A percentile compares a stretch with the other conserved stretches of the same genome.
These are phyloP conservation scores for Ceratocystis smalleyi DNA, from an alignment of 2,329 filamentous ascomycete genomes.

Conservation along the genomic window DNA sequence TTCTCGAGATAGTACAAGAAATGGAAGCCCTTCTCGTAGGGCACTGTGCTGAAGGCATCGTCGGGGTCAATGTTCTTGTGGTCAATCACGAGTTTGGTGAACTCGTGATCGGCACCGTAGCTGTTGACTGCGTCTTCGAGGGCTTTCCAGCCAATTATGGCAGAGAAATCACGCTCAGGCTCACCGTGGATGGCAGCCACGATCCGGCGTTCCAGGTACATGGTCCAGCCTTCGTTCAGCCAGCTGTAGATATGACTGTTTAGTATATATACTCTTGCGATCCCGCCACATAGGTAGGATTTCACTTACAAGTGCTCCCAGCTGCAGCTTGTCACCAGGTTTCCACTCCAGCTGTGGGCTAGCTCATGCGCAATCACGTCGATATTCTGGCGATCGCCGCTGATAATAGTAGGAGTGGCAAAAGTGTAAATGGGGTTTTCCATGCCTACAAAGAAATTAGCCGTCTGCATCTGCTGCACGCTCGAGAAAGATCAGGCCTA, in stretches of 20 bases:
- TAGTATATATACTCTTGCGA: background rate
- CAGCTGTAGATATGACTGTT: conserved; percentile 30
- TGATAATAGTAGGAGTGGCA: conserved; percentile 86
- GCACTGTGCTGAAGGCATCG: conserved; percentile 81
- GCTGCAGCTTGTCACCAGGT: conserved; percentile 60
- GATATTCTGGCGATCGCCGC: conserved; percentile 76
- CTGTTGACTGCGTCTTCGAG: conserved; percentile 65
- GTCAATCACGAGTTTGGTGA: conserved; percentile 78
- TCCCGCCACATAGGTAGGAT: background rate
- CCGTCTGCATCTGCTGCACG: background rate
- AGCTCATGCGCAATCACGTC: conserved; percentile 89
- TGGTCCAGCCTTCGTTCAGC: conserved; percentile 77
- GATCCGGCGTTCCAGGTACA: conserved; percentile 81
- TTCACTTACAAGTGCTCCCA: conserved; percentile 61
- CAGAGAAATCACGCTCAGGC: conserved; percentile 76
- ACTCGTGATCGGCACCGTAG: conserved; percentile 73
- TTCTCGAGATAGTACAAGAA: conserved; percentile 86
- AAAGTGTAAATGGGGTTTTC: conserved; percentile 93
- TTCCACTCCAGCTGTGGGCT: conserved; percentile 72
- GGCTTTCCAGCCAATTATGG: conserved; percentile 90
- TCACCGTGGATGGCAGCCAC: conserved; percentile 65
- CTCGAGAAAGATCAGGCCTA: conserved; percentile 24
- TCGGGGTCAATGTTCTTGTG: conserved; percentile 87
- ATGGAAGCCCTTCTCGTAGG: conserved; percentile 93
- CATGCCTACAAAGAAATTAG: conserved; percentile 40